Conservation (phyloP, 208 protist genomes). For the Vickermania spadyakhi region DNA sequence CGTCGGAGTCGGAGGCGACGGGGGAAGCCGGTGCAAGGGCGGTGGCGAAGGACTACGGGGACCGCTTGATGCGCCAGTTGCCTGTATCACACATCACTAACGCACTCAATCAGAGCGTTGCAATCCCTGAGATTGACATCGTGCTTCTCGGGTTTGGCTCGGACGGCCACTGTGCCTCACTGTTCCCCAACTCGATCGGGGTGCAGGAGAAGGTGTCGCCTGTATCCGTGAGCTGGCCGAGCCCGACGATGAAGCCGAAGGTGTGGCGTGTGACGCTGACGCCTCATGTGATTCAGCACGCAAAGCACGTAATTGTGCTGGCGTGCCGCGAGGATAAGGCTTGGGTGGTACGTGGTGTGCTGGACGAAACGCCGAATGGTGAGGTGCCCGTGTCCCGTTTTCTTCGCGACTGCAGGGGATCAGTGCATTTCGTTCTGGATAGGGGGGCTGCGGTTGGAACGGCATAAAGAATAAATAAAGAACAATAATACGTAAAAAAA, state of each 20-base stretch:
- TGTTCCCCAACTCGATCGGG: constrained; percentile 63
- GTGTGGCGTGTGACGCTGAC: constrained; percentile 73
- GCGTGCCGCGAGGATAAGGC: constrained; percentile 54
- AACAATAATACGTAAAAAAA: too few relatives aligned
- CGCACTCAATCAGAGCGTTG: constrained; percentile 5
- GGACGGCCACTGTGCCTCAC: constrained; percentile 77
- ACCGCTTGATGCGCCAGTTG: constrained; percentile 13
- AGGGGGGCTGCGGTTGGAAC: constrained; percentile 9
- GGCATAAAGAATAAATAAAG: too few relatives aligned
- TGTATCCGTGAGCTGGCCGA: constrained; percentile 51
- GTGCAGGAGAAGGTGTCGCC: constrained; percentile 17
- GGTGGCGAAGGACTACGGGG: constrained; percentile 30
- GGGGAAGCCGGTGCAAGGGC: constrained; percentile 26
- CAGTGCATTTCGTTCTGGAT: constrained; percentile 56
- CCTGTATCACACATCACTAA: constrained; percentile 4
- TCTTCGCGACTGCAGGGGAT: constrained; percentile 48
- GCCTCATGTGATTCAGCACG: constrained; percentile 45
- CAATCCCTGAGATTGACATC: constrained; percentile 50
- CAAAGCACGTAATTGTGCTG: constrained; percentile 60
- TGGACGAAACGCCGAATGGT: constrained; percentile 8
- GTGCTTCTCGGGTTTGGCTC: constrained; percentile 71
- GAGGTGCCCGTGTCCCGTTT: constrained; percentile 46
- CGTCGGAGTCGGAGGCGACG: constrained; percentile 12
- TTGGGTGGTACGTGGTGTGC: constrained; percentile 58
- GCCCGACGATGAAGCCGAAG: constrained; percentile 67